Conservation (phyloP, 169 alveolate genomes). For the Plasmodium vinckei region DNA sequence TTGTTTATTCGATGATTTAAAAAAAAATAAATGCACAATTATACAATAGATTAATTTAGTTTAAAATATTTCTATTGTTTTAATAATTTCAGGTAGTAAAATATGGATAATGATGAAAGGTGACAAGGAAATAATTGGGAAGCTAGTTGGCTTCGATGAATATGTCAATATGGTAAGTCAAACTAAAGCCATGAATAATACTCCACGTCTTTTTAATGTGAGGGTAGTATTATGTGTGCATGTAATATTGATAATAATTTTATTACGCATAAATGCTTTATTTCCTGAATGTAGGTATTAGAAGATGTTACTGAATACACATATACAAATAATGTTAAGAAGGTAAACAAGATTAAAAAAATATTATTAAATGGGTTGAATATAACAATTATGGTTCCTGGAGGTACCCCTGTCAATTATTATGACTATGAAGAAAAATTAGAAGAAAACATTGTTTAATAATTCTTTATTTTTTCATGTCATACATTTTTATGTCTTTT, state of each 20-base stretch:
- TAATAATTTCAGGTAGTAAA: slow-evolving; percentile 86
- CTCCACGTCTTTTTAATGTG: background rate
- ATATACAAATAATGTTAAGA: slow-evolving; percentile 80
- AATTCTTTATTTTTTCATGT: too few relatives aligned
- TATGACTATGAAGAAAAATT: slow-evolving; percentile 74
- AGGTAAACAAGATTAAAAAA: slow-evolving; percentile 86
- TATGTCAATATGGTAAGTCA: slow-evolving; percentile 92
- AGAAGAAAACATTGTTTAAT: slow-evolving; percentile 48
- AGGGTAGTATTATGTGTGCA: too few relatives aligned
- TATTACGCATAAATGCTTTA: background rate
- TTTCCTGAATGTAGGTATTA: slow-evolving; percentile 81
- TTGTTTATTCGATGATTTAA: background rate
- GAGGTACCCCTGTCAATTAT: slow-evolving; percentile 84
- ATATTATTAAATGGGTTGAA: slow-evolving; percentile 87
- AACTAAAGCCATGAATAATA: background rate
- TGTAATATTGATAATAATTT: too few relatives aligned
- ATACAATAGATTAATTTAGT: background rate
- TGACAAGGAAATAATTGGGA: slow-evolving; percentile 91
- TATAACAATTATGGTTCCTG: slow-evolving; percentile 90
- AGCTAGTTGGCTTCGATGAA: slow-evolving; percentile 95
- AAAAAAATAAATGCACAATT: background rate
- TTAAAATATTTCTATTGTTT: background rate
- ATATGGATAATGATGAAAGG: slow-evolving; percentile 93
- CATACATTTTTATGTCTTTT: too few relatives aligned
- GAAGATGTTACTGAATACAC: slow-evolving; percentile 91